phyloP scores from a whole-genome alignment of 23 red algal genomes.

The Gracilaria domingensis region DNA sequence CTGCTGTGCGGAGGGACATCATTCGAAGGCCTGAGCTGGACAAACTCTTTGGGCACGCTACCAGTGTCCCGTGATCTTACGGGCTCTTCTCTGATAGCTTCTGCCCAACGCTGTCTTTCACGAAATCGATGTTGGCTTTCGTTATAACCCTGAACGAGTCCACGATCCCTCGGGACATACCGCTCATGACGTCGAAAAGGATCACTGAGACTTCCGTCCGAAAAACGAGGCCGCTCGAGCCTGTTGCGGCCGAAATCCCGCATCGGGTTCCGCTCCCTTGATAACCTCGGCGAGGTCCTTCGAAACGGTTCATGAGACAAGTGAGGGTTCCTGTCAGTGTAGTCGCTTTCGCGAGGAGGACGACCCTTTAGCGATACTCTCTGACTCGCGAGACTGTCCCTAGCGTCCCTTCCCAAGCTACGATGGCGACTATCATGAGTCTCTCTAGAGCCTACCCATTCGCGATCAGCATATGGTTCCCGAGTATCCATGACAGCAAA shows the following conservation, averaged over 20 bases:
- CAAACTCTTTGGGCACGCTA: not conserved
- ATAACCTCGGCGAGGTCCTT: not conserved
- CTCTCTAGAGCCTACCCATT: not conserved
- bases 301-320: slow-evolving; percentile 3
- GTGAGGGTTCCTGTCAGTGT: not conserved
- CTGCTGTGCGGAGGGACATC: not conserved
- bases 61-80: not conserved
- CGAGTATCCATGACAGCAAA: not conserved
- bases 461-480: not conserved
- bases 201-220: not conserved
- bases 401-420: not conserved
- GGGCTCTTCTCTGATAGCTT: slow-evolving; percentile 14
- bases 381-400: not conserved
- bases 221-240: not conserved
- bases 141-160: not conserved
- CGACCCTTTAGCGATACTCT: not conserved
- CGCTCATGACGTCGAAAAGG: not conserved
- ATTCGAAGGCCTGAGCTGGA: not conserved
- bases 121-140: not conserved
- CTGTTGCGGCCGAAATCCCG: slow-evolving; percentile 10
- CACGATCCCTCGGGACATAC: not conserved
- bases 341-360: not conserved
- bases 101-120: not conserved
- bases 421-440: not conserved
- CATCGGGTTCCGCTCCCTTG: not conserved